These are phyloP conservation scores for Paraphaeosphaeria minitans DNA, from an alignment of 2,329 filamentous ascomycete genomes.

Conservation along the genomic window DNA sequence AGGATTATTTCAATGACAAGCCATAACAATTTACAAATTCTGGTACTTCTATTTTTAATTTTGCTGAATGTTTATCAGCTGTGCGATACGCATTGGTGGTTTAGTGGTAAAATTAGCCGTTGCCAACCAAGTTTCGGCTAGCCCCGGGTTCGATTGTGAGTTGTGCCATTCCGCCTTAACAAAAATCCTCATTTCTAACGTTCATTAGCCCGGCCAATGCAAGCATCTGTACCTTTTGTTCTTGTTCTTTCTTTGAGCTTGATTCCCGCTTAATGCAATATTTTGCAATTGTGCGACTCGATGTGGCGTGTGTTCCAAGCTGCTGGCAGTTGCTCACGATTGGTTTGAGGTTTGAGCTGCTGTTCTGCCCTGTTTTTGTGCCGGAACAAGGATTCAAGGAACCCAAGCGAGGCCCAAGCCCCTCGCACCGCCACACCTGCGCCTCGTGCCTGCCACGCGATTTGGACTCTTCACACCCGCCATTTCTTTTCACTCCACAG, in stretches of 20 bases:
- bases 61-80: too few species aligned
- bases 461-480: constrained; percentile 12
- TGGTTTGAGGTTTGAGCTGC: neutral
- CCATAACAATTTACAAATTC: too few species aligned
- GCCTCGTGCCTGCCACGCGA: constrained; percentile 18
- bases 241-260: neutral
- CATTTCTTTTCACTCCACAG: constrained; percentile 18
- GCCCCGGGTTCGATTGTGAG: constrained; percentile 6
- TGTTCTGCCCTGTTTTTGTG: neutral
- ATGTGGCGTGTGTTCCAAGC: too few species aligned
- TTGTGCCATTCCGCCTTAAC: too few species aligned
- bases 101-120: constrained; percentile 10
- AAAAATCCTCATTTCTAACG: too few species aligned
- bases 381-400: too few species aligned
- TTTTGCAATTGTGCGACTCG: too few species aligned
- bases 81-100: constrained; percentile 7
- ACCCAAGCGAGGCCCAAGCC: neutral
- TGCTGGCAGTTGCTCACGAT: too few species aligned
- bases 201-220: neutral
- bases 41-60: too few species aligned
- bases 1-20: too few species aligned
- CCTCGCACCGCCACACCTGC: constrained; percentile 11
- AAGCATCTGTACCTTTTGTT: neutral
- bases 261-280: too few species aligned
- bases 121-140: constrained; percentile 1